Evolutionary conservation across 1,284 basidiomycete genomes (phyloP).

Genomic region (Tylopilus orsonianus): DNA sequence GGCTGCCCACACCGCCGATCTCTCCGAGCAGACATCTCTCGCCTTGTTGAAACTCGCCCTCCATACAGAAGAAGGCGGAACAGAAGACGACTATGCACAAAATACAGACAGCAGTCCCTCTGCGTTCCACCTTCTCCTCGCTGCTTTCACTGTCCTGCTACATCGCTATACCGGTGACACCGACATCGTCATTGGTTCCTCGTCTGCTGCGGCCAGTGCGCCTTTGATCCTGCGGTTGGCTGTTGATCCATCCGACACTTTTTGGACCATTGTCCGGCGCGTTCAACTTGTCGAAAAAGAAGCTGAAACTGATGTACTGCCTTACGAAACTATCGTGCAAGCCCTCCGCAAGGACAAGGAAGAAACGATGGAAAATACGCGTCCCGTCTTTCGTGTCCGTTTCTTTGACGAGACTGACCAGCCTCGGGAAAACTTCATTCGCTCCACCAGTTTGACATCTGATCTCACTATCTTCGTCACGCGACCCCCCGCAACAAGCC

Average conservation of each 20-base stretch:
- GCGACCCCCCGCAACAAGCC: slow-evolving; percentile 64
- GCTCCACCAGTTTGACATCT: slow-evolving; percentile 80
- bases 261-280: slow-evolving; percentile 87
- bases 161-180: slow-evolving; percentile 97
- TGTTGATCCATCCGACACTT: slow-evolving; percentile 86
- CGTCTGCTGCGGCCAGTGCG: slow-evolving; percentile 73
- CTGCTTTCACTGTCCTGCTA: slow-evolving; percentile 88
- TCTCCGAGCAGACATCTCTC: slow-evolving; percentile 68
- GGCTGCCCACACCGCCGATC: slow-evolving; percentile 66
- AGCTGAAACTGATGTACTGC: slow-evolving; percentile 81
- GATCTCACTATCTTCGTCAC: slow-evolving; percentile 88
- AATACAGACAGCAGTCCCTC: slow-evolving; percentile 58
- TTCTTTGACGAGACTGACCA: slow-evolving; percentile 93
- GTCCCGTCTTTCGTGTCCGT: slow-evolving; percentile 87
- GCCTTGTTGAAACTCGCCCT: slow-evolving; percentile 77
- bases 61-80: slow-evolving; percentile 58
- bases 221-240: slow-evolving; percentile 86
- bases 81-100: slow-evolving; percentile 52
- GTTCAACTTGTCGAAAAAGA: slow-evolving; percentile 85
- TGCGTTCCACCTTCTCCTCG: slow-evolving; percentile 88
- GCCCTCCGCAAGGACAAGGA: slow-evolving; percentile 72
- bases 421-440: slow-evolving; percentile 73
- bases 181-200: slow-evolving; percentile 91
- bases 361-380: slow-evolving; percentile 48
- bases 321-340: slow-evolving; percentile 79